Base-by-base conservation (phyloP, 176 grass and related monocot genomes). In the Avena insularis region DNA sequence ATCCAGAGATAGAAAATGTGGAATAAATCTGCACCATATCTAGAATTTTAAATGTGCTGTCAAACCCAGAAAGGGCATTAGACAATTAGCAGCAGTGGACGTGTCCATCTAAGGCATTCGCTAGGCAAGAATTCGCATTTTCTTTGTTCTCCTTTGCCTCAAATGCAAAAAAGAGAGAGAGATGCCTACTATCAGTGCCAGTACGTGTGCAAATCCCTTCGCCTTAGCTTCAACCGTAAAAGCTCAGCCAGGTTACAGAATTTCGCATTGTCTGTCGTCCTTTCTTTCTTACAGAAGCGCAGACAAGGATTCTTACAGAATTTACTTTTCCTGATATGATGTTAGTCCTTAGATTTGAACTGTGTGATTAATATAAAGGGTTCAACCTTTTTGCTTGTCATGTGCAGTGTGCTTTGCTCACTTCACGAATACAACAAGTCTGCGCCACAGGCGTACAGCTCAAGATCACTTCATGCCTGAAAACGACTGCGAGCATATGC, bases 11-110 rank as follows among this genome's bases (percentile, higher is more conserved):
- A 71, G 4, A 63, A 84, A 62, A 77, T 84, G 59, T 33, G 38
- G 82, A 91, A 85, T 81, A 87, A 80, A 88, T 91, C 31, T 69
- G 43, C 31, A 83, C 31, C 89, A 88, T 85, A 91, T 88, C 86
- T 77, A 46, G 69, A 85, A 82, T 88, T 71, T 67, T 35, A 81
- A 82, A 91, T 77, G 43, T 25, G 15, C 49, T 85, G 81, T 84
- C 85, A 76, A 87, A 56, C 50, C 75, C 50, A 56, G 75, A 77
- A 56, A 85, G 40, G 40, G 49, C 75, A 85, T 53, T 88, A 81
- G 16, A 54, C 62, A 91, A 91, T 21, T 47, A 47, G n/a, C n/a
- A 55, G 51, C 33, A 78, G 78, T 17, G 27, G 35, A 54, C 70
- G 78, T 85, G 53, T 57, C 82, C 82, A 77, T 62, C 84, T 80